Conservation (phyloP, 163 green algal species). For the Scenedesmus sp. region DNA sequence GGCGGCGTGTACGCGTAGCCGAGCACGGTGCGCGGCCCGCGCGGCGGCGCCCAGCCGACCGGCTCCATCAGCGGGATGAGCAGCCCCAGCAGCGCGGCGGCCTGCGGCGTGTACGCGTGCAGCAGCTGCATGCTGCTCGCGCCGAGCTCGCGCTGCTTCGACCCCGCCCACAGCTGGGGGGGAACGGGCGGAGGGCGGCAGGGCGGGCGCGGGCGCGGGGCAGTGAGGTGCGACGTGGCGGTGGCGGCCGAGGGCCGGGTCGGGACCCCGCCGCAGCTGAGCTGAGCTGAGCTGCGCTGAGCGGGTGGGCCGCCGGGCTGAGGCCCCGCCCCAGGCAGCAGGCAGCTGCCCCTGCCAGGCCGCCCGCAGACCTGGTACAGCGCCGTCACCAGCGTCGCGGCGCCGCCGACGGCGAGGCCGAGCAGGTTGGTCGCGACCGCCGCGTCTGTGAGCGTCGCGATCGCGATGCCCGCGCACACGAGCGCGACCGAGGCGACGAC, state of each 20-base stretch:
- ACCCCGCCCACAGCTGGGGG: constrained; percentile 84
- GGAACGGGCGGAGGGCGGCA: too few relatives aligned
- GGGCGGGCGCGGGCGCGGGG: too few relatives aligned
- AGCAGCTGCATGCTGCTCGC: constrained; percentile 89
- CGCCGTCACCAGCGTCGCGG: constrained; percentile 59
- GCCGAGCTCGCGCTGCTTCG: constrained; percentile 88
- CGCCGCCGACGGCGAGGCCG: constrained; percentile 63
- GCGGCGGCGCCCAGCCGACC: constrained; percentile 36
- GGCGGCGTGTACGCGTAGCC: constrained; percentile 51
- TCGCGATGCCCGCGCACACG: constrained; percentile 65
- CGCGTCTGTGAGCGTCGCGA: constrained; percentile 67
- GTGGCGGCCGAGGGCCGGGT: too few relatives aligned
- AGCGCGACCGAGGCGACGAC: constrained; percentile 56
- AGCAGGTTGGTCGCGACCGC: constrained; percentile 56
- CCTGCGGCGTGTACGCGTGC: constrained; percentile 82
- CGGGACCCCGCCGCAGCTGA: too few relatives aligned
- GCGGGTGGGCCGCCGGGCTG: too few relatives aligned
- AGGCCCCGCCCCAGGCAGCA: too few relatives aligned
- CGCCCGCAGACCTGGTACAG: constrained; percentile 82
- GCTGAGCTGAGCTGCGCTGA: background rate
- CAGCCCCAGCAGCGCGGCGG: constrained; percentile 69
- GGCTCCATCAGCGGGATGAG: constrained; percentile 83
- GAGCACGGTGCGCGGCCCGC: constrained; percentile 47
- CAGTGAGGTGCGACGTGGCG: too few relatives aligned
- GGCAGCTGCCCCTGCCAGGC: constrained; percentile 83